Evolutionary conservation across 768 basidiomycete species (phyloP), one percentile per base, ranked within the genome.

Genomic region (Crucibulum laeve): DNA sequence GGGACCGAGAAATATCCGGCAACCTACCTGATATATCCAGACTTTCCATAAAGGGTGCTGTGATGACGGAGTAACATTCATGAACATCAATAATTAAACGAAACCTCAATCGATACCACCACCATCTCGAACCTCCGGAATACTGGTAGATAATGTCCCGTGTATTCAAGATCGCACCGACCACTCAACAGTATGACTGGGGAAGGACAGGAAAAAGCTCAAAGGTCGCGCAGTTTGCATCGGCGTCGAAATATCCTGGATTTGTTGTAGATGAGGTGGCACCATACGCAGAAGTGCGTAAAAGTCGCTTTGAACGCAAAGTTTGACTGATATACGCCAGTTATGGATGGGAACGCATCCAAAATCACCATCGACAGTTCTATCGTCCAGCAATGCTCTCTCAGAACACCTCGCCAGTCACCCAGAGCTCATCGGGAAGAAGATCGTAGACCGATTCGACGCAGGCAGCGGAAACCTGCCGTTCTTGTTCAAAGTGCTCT

Each of bases 311-410:
- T 21, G 14, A 26, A 4, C 32, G 38, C 24, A 32, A 34, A 36
- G 45, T 47, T 55, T 13, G 36, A 21, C 40, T 49, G 30, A 53
- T 40, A 26, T 19, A 24, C 25, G 11, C 42, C 59, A 97, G 93
- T 70, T 99, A 34, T 99, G 96, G 96, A 98, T 98, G 95, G 96
- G 96, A 7, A 98, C 96, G 0, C 96, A 98, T 54, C 76, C 88
- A 2, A 87, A 69, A 8, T 74, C 77, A 13, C 76, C 79, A 14
- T 77, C 77, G 1, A 58, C 42, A 24, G 61, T 76, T 7, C 42
- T 56, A 10, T 57, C 56, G 3, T 59, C 67, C 7, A 64, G 65
- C 24, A 62, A 63, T 49, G 56, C 63, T 17, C 80, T 80, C 48
- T 79, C 74, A 3, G 68, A 79, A 15, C 64, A 88, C 57, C 74